phyloP scores from a whole-genome alignment of 306 rosid species.

The Cucumis melo region DNA sequence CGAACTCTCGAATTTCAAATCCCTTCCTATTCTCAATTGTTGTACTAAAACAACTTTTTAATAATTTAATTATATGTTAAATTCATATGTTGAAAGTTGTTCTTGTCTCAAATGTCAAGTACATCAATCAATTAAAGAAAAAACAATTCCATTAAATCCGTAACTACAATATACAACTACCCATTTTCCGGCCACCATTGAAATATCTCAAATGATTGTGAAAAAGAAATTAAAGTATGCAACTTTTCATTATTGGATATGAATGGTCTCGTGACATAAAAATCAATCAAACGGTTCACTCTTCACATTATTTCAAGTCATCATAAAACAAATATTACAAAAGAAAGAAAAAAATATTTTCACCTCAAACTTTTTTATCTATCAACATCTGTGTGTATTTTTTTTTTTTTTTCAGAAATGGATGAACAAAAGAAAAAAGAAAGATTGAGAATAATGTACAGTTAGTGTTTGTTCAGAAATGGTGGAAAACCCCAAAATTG shows the following conservation, averaged over 20 bases:
- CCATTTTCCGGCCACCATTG: too few species aligned
- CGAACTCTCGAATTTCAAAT: too few species aligned
- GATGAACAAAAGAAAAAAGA: neutral
- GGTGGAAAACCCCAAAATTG: conserved; percentile 73
- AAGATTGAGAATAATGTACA: conserved; percentile 17
- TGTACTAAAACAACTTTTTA: too few species aligned
- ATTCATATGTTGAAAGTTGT: neutral
- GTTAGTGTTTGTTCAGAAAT: conserved; percentile 25
- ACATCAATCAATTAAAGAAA: neutral
- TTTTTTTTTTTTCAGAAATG: conserved; percentile 14
- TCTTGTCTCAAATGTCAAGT: neutral
- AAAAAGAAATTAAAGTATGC: too few species aligned
- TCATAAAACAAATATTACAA: conserved; percentile 1
- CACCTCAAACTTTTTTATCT: conserved; percentile 17
- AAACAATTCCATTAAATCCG: too few species aligned
- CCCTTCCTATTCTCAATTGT: too few species aligned
- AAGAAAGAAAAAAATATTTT: neutral
- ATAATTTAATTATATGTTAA: too few species aligned
- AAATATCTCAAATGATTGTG: too few species aligned
- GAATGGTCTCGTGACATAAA: neutral
- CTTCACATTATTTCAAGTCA: neutral
- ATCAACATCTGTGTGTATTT: conserved; percentile 47
- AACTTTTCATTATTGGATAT: too few species aligned
- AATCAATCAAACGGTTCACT: neutral
- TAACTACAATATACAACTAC: too few species aligned